Evolutionary conservation across 768 basidiomycete genomes (phyloP).

Genomic region (Gelatoporia subvermispora): DNA sequence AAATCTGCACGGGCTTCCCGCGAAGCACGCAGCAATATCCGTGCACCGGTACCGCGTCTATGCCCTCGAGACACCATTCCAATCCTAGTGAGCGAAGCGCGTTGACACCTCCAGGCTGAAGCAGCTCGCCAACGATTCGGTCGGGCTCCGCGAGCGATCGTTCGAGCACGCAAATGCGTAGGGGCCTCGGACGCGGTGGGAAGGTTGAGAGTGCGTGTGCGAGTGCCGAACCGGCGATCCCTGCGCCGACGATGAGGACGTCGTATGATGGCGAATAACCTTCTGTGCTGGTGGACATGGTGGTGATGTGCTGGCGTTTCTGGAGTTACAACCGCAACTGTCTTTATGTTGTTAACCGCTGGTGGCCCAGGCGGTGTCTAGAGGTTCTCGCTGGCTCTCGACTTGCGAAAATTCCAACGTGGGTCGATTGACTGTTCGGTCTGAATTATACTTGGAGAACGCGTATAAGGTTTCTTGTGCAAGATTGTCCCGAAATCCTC

Average conservation of each 20-base stretch:
- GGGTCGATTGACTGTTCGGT: no score
- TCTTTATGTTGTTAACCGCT: no score
- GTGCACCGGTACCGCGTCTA: slow-evolving; percentile 76
- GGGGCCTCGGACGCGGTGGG: slow-evolving; percentile 38
- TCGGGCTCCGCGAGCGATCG: slow-evolving; percentile 90
- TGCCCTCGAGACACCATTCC: slow-evolving; percentile 70
- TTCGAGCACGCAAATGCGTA: slow-evolving; percentile 82
- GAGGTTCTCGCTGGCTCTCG: no score
- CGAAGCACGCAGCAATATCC: slow-evolving; percentile 82
- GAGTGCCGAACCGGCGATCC: slow-evolving; percentile 83
- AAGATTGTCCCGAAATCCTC: no score
- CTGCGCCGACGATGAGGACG: slow-evolving; percentile 87
- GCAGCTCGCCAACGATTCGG: slow-evolving; percentile 93
- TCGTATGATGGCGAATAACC: slow-evolving; percentile 43
- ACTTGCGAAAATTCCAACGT: no score
- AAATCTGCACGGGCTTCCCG: slow-evolving; percentile 75
- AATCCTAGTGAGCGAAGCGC: slow-evolving; percentile 78
- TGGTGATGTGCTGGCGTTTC: no score
- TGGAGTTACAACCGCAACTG: no score
- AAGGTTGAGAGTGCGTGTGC: slow-evolving; percentile 76
- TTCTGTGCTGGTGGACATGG: no score
- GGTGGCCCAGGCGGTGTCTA: no score
- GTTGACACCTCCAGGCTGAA: slow-evolving; percentile 88
- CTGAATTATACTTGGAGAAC: no score
- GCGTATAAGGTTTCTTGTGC: no score